A percentile compares a stretch with the other conserved stretches of the same genome.
phyloP scores from a whole-genome alignment of 2,329 filamentous ascomycete genomes.

The Exophiala sp. region DNA sequence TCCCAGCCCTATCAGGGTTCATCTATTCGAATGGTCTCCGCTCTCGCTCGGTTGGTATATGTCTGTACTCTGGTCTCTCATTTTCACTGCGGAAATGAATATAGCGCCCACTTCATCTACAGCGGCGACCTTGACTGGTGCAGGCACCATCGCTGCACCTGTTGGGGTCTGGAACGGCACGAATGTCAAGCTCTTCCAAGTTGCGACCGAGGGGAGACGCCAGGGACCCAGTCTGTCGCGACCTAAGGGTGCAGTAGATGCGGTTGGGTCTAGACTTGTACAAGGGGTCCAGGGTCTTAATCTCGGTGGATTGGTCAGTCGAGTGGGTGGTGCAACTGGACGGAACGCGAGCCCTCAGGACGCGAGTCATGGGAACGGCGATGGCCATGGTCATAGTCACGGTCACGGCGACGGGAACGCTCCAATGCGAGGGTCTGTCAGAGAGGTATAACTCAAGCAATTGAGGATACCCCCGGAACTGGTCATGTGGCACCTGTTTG shows the following conservation, averaged over 20 bases:
- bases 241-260: slow-evolving; percentile 85
- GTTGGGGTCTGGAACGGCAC: slow-evolving; percentile 95
- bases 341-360: background rate
- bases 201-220: slow-evolving; percentile 70
- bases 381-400: too few relatives aligned
- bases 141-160: slow-evolving; percentile 62
- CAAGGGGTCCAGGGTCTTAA: slow-evolving; percentile 78
- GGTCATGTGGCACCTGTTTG: too few relatives aligned
- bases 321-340: slow-evolving; percentile 16
- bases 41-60: slow-evolving; percentile 93
- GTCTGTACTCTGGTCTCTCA: slow-evolving; percentile 84
- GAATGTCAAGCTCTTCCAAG: slow-evolving; percentile 76
- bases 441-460: too few relatives aligned
- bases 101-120: slow-evolving; percentile 39
- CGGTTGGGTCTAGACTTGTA: slow-evolving; percentile 83
- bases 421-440: too few relatives aligned
- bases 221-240: slow-evolving; percentile 74
- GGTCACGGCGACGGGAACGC: too few relatives aligned
- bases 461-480: too few relatives aligned
- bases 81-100: slow-evolving; percentile 86
- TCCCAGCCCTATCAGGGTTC: slow-evolving; percentile 65
- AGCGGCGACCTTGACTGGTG: slow-evolving; percentile 26
- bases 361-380: slow-evolving; percentile 13
- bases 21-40: slow-evolving; percentile 91
- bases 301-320: slow-evolving; percentile 48